Evolutionary conservation across 108 stramenopile genomes (phyloP), one percentile per base, ranked within the genome.

Genomic region (Chaetoceros tenuissimus): DNA sequence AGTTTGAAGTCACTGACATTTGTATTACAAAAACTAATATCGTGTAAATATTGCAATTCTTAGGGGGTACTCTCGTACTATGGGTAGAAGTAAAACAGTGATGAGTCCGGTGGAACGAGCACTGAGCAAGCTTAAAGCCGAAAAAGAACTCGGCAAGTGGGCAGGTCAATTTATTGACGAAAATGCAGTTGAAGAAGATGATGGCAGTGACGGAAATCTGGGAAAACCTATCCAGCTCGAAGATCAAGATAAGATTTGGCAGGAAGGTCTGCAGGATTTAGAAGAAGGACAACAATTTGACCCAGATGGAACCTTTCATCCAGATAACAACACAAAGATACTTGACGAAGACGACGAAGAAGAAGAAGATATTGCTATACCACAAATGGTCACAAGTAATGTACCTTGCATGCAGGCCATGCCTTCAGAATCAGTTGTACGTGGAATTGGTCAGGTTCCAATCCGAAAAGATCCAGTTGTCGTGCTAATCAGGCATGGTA

Each of bases 121-220:
- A 10, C 50, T 79, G 23, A 58, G 49, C 2, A 75, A 75, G 45
- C 68, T 79, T 1, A 67, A 72, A 56, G 74, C 70, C 19, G 62
- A 72, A 43, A 28, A 67, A 27, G 55, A 79, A 46, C 48, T 79
- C 13, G 65, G 62, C 25, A 47, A 63, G 3, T 78, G 73, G 73
- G 77, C 77, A 0, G 69, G 50, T 2, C 65, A 69, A 21, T 74
- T 69, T 53, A 63, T 62, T 25, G 57, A 63, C 46, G 68, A 70
- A 1, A 30, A 48, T 0, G 51, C 23, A 1, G 69, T 62, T 7
- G 72, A 73, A 24, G 76, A 73, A 43, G 76, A 77, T 57, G 72
- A 73, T 49, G 90, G 90, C 2, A 80, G 58, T 28, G 90, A 88
- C 50, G 86, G 90, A 8, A 92, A 84, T 52, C 57, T 62, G 43